Evolutionary conservation across 108 stramenopile species (phyloP).

Genomic region (Nitzschia sp.): DNA sequence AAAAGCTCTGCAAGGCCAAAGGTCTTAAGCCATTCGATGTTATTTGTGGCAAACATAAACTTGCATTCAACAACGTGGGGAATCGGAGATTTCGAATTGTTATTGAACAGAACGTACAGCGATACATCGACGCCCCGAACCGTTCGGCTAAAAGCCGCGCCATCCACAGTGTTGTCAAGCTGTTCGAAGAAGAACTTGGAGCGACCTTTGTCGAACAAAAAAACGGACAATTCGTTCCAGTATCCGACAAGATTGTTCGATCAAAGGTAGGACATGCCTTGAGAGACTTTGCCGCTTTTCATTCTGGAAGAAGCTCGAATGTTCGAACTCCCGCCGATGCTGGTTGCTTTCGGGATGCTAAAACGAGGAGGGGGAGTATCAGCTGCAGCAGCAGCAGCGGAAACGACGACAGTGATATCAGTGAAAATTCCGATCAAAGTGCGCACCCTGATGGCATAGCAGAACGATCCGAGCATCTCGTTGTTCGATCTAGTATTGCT

Average conservation of each 20-base stretch:
- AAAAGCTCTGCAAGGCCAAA: neutral
- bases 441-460: too few relatives aligned
- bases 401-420: neutral
- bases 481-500: too few relatives aligned
- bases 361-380: neutral
- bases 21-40: slow-evolving; percentile 26
- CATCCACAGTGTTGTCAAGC: slow-evolving; percentile 17
- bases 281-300: slow-evolving; percentile 23
- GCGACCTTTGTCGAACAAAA: slow-evolving; percentile 23
- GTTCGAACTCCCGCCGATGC: too few relatives aligned
- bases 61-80: slow-evolving; percentile 37
- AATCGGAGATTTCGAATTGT: slow-evolving; percentile 36
- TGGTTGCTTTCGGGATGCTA: neutral
- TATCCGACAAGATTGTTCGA: slow-evolving; percentile 17
- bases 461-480: too few relatives aligned
- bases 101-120: slow-evolving; percentile 25
- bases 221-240: neutral
- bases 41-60: slow-evolving; percentile 19
- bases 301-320: neutral
- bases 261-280: slow-evolving; percentile 43
- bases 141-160: slow-evolving; percentile 20
- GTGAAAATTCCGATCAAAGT: neutral
- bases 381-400: neutral
- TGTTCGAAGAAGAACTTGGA: slow-evolving; percentile 28
- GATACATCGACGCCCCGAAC: slow-evolving; percentile 26